Evolutionary conservation across 202 grass and related monocot genomes (phyloP), one percentile per base, ranked within the genome.

Genomic region (Dendrocalamus latiflorus): DNA sequence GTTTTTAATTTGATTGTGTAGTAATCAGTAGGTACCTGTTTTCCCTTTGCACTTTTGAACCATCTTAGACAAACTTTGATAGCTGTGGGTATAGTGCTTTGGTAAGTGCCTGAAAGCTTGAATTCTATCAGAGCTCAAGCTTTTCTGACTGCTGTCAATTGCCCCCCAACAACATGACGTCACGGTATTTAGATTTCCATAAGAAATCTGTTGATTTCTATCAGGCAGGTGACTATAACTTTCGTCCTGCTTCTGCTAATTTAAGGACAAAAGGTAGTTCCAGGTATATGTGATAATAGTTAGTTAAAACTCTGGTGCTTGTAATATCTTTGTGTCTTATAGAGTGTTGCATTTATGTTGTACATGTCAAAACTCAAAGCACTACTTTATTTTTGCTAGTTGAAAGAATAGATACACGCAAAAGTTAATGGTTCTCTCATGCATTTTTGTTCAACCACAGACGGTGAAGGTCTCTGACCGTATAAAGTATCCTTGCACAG

Each of bases 221-320:
- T 30, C 18, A 25, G 34, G 22, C 42, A 51, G 45, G 13, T 20
- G 20, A 2, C 7, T 75, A 21, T 86, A 5, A 55, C 11, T 59
- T 69, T 24, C 0, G 1, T 69, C 8, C 2, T 50, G 13, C 22
- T 48, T 43, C 3, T 38, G 1, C 10, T 66, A 65, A 65, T 65
- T 45, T 68, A 74, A 59, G 16, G 36, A 34, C 25, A 18, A 37
- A 36, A 64, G 3, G 28, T 42, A 50, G 8, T 69, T 84, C 21
- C 21, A 66, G 21, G 14, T 76, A 54, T 45, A 75, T 80, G 16
- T 24, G 38, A 11, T 81, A 18, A 13, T 83, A 42, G 42, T 86
- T 76, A 20, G 6, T 62, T 28, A 43, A 1, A 48, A 2, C 1
- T 49, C 22, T 16, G 3, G 5, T 13, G 2, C 62, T 74, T 58